Conservation (phyloP, 179 eudicot genomes). For the Sideroxylon spinosum region DNA sequence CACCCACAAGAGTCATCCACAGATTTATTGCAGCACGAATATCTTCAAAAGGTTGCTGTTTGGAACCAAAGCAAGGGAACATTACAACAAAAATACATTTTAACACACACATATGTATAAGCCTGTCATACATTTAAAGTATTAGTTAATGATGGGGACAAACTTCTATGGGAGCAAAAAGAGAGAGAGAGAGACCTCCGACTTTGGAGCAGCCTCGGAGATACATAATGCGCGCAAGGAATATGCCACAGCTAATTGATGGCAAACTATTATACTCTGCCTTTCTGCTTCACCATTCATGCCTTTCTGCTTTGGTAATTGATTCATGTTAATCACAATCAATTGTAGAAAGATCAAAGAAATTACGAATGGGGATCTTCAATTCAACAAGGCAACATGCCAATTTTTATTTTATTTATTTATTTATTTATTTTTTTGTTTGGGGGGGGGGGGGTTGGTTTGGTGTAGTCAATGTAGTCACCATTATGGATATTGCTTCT, state of each 20-base stretch:
- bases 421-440: too few relatives aligned
- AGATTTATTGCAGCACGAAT: conserved; percentile 51
- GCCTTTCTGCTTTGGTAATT: conserved; percentile 32
- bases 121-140: background rate
- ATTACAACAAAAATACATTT: conserved; percentile 3
- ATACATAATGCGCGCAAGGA: conserved; percentile 68
- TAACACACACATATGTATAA: background rate
- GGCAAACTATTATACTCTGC: conserved; percentile 26
- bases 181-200: conserved; percentile 35
- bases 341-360: background rate
- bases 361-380: background rate
- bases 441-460: too few relatives aligned
- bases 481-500: conserved; percentile 63
- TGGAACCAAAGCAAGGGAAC: conserved; percentile 19
- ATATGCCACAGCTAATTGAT: conserved; percentile 61
- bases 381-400: background rate
- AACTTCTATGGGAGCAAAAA: conserved; percentile 17
- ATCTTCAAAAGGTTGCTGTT: conserved; percentile 55
- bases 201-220: conserved; percentile 62
- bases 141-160: conserved; percentile 16
- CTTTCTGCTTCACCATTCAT: conserved; percentile 30
- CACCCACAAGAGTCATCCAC: conserved; percentile 45
- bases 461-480: conserved; percentile 10
- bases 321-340: conserved; percentile 20
- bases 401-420: too few relatives aligned